Conservation (phyloP, 345 rosid species). For the Brassica juncea region DNA sequence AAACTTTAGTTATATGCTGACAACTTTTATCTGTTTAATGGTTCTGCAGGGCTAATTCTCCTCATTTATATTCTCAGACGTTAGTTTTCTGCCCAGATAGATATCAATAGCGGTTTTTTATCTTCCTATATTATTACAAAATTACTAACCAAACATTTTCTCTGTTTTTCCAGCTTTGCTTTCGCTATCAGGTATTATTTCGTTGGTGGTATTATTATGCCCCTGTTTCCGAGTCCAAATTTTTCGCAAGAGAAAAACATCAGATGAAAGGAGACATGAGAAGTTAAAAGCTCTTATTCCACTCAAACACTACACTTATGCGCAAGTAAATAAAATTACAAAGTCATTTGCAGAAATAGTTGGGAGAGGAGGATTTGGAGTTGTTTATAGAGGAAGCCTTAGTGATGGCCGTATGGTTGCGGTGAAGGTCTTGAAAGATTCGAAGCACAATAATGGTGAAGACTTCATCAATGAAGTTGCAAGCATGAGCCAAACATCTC, state of each 20-base stretch:
- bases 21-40: background rate
- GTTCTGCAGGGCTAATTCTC: background rate
- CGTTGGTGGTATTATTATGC: background rate
- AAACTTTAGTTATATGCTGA: background rate
- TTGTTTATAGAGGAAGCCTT: background rate
- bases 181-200: background rate
- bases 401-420: background rate
- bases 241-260: background rate
- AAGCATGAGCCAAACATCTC: conserved; percentile 20
- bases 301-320: background rate
- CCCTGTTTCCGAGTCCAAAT: background rate
- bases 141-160: background rate
- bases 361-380: background rate
- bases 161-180: background rate
- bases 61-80: background rate
- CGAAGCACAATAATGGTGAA: background rate
- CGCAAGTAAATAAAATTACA: background rate
- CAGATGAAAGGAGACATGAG: background rate
- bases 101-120: background rate
- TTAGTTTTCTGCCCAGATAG: background rate
- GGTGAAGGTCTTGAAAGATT: background rate
- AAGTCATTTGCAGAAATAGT: background rate
- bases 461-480: background rate
- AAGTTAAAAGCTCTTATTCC: background rate
- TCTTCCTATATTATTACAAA: background rate